These are phyloP conservation scores for Eucalyptus victrix DNA, from an alignment of 345 rosid genomes.

Conservation along the genomic window DNA sequence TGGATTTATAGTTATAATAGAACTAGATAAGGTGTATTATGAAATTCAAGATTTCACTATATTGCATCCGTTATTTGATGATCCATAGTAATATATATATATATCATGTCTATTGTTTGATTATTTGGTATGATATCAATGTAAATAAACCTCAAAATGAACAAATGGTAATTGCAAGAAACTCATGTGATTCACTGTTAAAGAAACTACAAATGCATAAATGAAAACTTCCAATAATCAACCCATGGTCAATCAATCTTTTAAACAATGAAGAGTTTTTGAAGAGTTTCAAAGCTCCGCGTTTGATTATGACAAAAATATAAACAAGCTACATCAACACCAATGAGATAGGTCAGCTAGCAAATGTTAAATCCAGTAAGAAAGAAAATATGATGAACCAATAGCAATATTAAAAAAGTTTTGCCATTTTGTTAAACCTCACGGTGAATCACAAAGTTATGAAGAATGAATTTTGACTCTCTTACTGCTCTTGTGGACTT, in stretches of 20 bases:
- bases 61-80: fast-evolving
- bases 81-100: too few relatives aligned
- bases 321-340: background rate
- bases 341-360: background rate
- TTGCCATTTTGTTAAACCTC: too few relatives aligned
- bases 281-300: background rate
- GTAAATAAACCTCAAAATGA: background rate
- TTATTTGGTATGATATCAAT: background rate
- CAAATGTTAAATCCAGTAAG: background rate
- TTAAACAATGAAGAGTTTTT: background rate
- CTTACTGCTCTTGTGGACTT: background rate
- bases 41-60: too few relatives aligned
- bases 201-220: too few relatives aligned
- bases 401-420: too few relatives aligned
- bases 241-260: background rate
- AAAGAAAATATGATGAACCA: background rate
- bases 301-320: background rate
- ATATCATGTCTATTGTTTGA: fast-evolving
- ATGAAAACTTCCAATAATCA: background rate
- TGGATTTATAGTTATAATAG: too few relatives aligned
- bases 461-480: background rate
- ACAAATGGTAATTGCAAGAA: background rate
- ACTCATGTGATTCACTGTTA: fast-evolving
- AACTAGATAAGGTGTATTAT: too few relatives aligned
- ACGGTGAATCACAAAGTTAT: background rate